phyloP scores from a whole-genome alignment of 2,329 filamentous ascomycete genomes.

The Arachnopeziza araneosa region DNA sequence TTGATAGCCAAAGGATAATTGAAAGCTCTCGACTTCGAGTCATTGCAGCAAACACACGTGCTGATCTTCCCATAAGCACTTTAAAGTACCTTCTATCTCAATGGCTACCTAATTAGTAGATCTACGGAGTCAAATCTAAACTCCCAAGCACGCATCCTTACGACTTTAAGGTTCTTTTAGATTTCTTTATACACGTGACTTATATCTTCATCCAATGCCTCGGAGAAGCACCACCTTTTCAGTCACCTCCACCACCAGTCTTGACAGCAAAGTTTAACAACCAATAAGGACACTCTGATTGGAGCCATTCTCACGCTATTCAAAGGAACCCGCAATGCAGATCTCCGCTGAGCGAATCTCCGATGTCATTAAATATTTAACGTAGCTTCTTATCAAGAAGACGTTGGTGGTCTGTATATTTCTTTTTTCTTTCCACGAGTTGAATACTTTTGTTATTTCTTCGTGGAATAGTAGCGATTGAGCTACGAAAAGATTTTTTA shows the following conservation, averaged over 20 bases:
- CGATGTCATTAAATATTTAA: background rate
- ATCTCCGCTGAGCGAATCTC: background rate
- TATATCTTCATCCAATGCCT: background rate
- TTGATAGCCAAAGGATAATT: no score
- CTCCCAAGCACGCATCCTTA: background rate
- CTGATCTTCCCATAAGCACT: no score
- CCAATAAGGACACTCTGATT: constrained; percentile 4
- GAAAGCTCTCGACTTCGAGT: no score
- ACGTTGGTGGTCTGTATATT: background rate
- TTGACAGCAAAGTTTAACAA: background rate
- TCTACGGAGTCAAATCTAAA: background rate
- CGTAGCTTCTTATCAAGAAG: background rate
- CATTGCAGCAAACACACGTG: no score
- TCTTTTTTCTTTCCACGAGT: background rate
- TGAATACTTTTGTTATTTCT: background rate
- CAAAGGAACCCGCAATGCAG: background rate
- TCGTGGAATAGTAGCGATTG: background rate
- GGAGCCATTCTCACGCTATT: background rate
- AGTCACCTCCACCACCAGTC: background rate
- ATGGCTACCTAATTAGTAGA: no score
- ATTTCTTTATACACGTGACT: background rate
- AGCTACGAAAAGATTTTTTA: background rate
- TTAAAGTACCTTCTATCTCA: no score
- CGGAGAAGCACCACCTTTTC: background rate
- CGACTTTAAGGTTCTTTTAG: background rate